phyloP scores from a whole-genome alignment of 179 eudicot genomes.

The Carnegiea gigantea region DNA sequence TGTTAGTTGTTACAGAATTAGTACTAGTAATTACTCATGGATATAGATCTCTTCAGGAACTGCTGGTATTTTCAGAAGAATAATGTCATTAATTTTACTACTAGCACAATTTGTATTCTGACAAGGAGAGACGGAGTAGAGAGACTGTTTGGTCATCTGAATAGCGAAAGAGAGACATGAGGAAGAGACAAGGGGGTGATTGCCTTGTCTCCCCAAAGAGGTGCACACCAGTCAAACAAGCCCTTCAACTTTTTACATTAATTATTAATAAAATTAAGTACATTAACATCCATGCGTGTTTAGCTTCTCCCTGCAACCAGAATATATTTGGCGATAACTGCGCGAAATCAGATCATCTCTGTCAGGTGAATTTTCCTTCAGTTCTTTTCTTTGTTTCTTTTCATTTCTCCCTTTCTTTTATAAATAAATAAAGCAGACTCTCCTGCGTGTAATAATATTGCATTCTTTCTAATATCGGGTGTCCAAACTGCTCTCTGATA shows the following conservation, averaged over 20 bases:
- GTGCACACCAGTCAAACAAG: constrained; percentile 38
- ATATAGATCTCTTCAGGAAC: not conserved
- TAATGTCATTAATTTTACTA: no score
- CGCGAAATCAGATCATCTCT: not conserved
- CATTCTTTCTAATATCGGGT: no score
- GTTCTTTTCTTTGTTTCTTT: no score
- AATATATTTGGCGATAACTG: not conserved
- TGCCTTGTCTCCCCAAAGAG: constrained; percentile 32
- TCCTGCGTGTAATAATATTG: no score
- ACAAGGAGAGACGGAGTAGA: no score
- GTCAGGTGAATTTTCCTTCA: not conserved
- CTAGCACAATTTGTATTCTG: no score
- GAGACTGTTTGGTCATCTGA: no score
- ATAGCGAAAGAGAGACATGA: not conserved
- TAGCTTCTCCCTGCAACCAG: constrained; percentile 2
- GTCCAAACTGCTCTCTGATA: no score
- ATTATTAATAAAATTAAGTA: not conserved
- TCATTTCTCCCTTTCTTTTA: no score
- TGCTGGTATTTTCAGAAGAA: not conserved
- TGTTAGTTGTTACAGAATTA: not conserved
- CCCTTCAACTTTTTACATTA: not conserved
- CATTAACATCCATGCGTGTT: not conserved
- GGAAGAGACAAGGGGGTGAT: constrained; percentile 6
- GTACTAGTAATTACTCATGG: no score
- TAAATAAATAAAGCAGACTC: no score